These are phyloP conservation scores for Vaccinium darrowii DNA, from an alignment of 148 eudicot species.

Conservation along the genomic window DNA sequence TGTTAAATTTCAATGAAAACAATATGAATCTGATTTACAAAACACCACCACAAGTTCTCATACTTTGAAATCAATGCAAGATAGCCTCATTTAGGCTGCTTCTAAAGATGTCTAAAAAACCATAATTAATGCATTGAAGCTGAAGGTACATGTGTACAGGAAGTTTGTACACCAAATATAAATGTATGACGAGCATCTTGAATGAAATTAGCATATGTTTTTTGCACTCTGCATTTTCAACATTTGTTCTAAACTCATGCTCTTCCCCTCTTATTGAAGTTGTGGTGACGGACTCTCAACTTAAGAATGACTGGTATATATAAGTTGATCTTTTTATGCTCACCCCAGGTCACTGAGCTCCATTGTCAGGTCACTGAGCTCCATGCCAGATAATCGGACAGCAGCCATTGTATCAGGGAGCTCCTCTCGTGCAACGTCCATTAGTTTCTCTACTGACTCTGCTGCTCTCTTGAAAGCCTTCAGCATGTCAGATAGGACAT, in stretches of 20 bases:
- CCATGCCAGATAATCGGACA: constrained; percentile 92
- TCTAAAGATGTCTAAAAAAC: background rate
- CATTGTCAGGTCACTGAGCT: constrained; percentile 89
- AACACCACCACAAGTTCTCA: background rate
- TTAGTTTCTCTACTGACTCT: constrained; percentile 76
- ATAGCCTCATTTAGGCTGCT: background rate
- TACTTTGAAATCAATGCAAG: background rate
- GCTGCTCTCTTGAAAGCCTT: constrained; percentile 94
- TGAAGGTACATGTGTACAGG: background rate
- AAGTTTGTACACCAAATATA: background rate
- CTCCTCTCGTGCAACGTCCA: constrained; percentile 85
- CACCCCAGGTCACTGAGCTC: constrained; percentile 96
- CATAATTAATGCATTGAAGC: background rate
- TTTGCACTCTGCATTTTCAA: background rate
- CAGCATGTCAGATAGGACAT: constrained; percentile 14
- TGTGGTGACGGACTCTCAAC: background rate
- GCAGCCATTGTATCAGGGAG: constrained; percentile 96
- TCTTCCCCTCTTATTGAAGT: background rate
- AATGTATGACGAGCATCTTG: background rate
- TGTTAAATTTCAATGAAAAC: background rate
- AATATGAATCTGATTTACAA: background rate
- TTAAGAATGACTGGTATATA: background rate
- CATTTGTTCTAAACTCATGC: background rate
- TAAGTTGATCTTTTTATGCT: constrained; percentile 12
- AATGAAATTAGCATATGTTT: background rate